Percentiles rank a stretch among this genome's conserved stretches.
phyloP scores from a whole-genome alignment of 305 asterid genomes.

The Fraxinus dipetala region DNA sequence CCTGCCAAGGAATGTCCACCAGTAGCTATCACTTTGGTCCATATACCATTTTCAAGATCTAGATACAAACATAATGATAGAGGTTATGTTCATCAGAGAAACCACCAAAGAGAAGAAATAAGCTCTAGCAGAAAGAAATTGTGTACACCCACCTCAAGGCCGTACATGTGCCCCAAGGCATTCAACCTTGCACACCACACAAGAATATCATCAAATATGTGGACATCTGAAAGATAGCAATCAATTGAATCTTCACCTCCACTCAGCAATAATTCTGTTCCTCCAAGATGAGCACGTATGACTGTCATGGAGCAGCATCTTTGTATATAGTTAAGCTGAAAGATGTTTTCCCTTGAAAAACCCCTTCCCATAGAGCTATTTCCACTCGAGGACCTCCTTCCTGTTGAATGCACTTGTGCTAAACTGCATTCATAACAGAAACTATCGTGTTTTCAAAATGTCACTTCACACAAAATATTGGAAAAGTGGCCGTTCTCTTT shows the following conservation, averaged over 20 bases:
- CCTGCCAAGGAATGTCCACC: slow-evolving; percentile 95
- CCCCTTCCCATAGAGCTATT: slow-evolving; percentile 12
- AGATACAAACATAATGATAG: slow-evolving; percentile 20
- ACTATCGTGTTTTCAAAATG: not conserved
- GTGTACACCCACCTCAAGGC: slow-evolving; percentile 98
- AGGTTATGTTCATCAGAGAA: slow-evolving; percentile 59
- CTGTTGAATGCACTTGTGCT: not conserved
- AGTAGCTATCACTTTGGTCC: slow-evolving; percentile 71
- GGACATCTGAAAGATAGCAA: slow-evolving; percentile 84
- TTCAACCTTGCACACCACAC: slow-evolving; percentile 78
- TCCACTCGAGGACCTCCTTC: not conserved
- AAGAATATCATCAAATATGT: slow-evolving; percentile 86
- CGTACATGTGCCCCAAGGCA: slow-evolving; percentile 74
- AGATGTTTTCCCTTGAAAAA: slow-evolving; percentile 42
- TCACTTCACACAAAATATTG: not conserved
- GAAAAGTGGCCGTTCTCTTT: not conserved
- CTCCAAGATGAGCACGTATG: slow-evolving; percentile 93
- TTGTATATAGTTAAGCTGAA: slow-evolving; percentile 30
- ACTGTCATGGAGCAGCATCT: slow-evolving; percentile 37
- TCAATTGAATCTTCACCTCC: slow-evolving; percentile 88
- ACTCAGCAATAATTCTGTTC: slow-evolving; percentile 70
- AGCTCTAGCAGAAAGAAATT: slow-evolving; percentile 60
- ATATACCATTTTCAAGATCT: slow-evolving; percentile 36
- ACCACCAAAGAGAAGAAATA: slow-evolving; percentile 92
- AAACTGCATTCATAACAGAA: not conserved